Percentiles rank a stretch among this genome's conserved stretches.
Conservation (phyloP, 345 rosid genomes). For the Arabidopsis thaliana region DNA sequence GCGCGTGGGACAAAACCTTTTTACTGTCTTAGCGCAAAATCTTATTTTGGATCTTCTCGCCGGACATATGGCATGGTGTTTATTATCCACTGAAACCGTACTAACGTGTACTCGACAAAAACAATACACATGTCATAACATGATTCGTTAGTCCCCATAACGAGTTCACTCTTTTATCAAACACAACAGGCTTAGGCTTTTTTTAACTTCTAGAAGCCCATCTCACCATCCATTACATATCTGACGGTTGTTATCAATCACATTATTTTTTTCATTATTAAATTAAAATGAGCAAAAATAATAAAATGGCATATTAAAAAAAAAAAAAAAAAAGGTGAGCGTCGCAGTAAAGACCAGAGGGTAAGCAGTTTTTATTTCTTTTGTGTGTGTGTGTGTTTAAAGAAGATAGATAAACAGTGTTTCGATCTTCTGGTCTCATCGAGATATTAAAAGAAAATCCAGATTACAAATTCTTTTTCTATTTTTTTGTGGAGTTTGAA, state of each 20-base stretch:
- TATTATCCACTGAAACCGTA: slow-evolving; percentile 22
- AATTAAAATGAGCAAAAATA: not conserved
- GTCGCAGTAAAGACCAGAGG: slow-evolving; percentile 43
- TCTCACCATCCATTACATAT: slow-evolving; percentile 28
- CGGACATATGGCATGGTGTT: not conserved
- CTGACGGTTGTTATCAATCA: slow-evolving; percentile 30
- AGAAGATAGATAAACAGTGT: slow-evolving; percentile 39
- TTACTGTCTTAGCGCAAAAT: slow-evolving; percentile 38
- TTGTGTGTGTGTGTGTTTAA: slow-evolving; percentile 19
- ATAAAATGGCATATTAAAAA: not conserved
- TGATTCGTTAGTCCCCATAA: slow-evolving; percentile 20
- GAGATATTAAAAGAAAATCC: not conserved
- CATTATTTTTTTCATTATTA: not conserved
- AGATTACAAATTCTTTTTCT: not conserved
- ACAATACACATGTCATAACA: not conserved
- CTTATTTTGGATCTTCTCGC: slow-evolving; percentile 33
- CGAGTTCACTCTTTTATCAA: slow-evolving; percentile 22
- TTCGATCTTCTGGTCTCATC: slow-evolving; percentile 44
- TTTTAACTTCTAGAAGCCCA: slow-evolving; percentile 16
- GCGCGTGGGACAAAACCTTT: slow-evolving; percentile 28
- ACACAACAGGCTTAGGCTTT: slow-evolving; percentile 31
- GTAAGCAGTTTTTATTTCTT: slow-evolving; percentile 40
- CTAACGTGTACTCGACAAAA: slow-evolving; percentile 25
- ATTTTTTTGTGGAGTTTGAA: slow-evolving; percentile 27
- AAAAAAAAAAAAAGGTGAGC: slow-evolving; percentile 29